Conservation (phyloP, 441 rosid genomes). For the Populus trichocarpa region DNA sequence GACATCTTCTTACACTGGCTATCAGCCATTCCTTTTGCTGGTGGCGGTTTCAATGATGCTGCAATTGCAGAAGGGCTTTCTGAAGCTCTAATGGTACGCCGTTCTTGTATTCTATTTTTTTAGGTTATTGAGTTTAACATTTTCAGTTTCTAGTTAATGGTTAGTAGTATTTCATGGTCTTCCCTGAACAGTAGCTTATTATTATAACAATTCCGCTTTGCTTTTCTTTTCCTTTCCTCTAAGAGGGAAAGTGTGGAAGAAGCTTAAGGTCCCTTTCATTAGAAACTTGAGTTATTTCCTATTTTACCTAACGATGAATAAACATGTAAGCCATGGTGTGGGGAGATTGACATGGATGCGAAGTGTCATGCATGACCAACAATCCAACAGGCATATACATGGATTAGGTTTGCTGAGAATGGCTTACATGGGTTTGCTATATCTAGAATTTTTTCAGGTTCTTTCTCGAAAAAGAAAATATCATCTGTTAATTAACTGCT, state of each 20-base stretch:
- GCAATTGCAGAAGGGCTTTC: constrained; percentile 99
- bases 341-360: not conserved
- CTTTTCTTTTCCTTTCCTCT: not conserved
- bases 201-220: not conserved
- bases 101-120: not conserved
- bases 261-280: not conserved
- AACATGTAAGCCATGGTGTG: not conserved
- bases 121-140: constrained; percentile 1
- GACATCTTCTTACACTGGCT: constrained; percentile 82
- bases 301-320: not conserved
- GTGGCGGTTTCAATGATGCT: constrained; percentile 92
- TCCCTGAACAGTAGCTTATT: not conserved
- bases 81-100: constrained; percentile 86
- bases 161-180: not conserved
- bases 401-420: not conserved
- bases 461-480: not conserved
- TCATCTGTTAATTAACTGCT: not conserved
- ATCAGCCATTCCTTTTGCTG: constrained; percentile 64
- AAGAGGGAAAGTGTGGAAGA: not conserved
- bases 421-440: not conserved
- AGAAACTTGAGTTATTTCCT: not conserved
- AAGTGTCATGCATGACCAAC: not conserved
- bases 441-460: not conserved
- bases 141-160: not conserved
- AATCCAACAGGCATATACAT: too few species aligned